These are phyloP conservation scores for Russula brevipes DNA, from an alignment of 768 basidiomycete genomes.

Conservation along the genomic window DNA sequence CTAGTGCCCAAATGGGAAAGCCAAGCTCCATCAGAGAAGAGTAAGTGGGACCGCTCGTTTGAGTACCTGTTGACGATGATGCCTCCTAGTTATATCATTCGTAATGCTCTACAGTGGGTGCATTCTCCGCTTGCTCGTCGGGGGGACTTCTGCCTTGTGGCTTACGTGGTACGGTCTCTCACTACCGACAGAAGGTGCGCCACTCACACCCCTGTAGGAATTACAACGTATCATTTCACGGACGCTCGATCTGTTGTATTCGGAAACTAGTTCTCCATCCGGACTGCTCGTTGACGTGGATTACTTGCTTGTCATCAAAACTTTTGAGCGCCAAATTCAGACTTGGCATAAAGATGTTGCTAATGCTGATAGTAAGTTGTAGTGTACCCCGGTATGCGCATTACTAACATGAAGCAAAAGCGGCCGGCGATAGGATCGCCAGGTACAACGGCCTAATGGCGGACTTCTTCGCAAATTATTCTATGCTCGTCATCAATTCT, in stretches of 20 bases:
- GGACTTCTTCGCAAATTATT: slow-evolving; percentile 80
- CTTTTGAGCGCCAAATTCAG: slow-evolving; percentile 73
- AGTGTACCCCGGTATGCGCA: background rate
- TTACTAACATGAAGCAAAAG: slow-evolving; percentile 1
- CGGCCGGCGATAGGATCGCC: slow-evolving; percentile 11
- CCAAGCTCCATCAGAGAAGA: slow-evolving; percentile 91
- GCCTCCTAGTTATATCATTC: slow-evolving; percentile 68
- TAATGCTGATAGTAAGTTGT: slow-evolving; percentile 22
- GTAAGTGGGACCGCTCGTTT: slow-evolving; percentile 42
- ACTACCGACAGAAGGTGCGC: background rate
- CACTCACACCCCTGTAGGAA: slow-evolving; percentile 44
- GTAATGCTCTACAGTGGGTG: slow-evolving; percentile 74
- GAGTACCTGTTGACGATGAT: slow-evolving; percentile 17
- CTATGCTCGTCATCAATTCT: slow-evolving; percentile 84
- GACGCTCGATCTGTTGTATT: slow-evolving; percentile 86
- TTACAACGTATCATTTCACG: slow-evolving; percentile 86
- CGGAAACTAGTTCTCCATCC: slow-evolving; percentile 69
- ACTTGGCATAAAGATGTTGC: slow-evolving; percentile 56
- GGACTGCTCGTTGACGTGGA: slow-evolving; percentile 83
- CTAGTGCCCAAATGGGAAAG: slow-evolving; percentile 96
- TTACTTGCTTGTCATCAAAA: slow-evolving; percentile 77
- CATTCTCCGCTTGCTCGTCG: slow-evolving; percentile 56
- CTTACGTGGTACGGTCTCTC: slow-evolving; percentile 60
- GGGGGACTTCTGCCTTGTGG: slow-evolving; percentile 64
- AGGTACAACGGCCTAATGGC: slow-evolving; percentile 51